Base-by-base conservation (phyloP, 2,329 filamentous ascomycete species). In the Cryphonectria carpinicola region DNA sequence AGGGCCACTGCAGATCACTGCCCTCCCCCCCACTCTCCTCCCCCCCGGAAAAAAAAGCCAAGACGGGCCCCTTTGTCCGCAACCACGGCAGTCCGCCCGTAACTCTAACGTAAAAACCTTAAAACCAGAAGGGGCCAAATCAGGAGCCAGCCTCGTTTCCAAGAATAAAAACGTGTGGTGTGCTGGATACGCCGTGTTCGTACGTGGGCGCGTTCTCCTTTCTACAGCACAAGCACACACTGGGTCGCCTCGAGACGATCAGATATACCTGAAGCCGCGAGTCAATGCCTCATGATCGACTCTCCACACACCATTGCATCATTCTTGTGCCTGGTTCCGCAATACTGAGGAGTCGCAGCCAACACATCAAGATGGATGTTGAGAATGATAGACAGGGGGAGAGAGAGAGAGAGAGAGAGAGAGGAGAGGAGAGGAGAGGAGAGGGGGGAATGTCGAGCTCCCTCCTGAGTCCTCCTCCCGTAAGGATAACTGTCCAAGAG, bases 61-160 rank as follows among this genome's bases (percentile, higher is more conserved):
- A 58, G 28, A 17, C 54, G 10, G 25, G 28, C 11, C 54, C 54
- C 54, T 28, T 56, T 11, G 43, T 49, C 25, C 52, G 13, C 52
- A 25, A 28, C 52, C n/a, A 25, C 52, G n/a, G 56, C 56, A 8
- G 58, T 13, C 58, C 19, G 35, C 19, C 22, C 35, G 58, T 39
- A n/a, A 39, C 19, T 32, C 25, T 58, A 58, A 35, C 54, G 54
- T 58, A 58, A 58, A 58, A 58, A 58, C 54, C 54, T 58, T 32
- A 58, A 58, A 8, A 17, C 54, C 32, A 32, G 28, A 28, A 28
- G 25, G 13, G 13, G 28, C 46, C 54, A 35, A 58, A 58, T 58
- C 54, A 58, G 54, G 54, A 58, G 54, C 25, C 54, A 58, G 54
- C 54, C 1, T 32, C 28, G 54, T 58, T 58, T 32, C 54, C 25